These are phyloP conservation scores for Mortierella sp. DNA, from an alignment of 371 early-diverging fungal genomes.

Conservation along the genomic window DNA sequence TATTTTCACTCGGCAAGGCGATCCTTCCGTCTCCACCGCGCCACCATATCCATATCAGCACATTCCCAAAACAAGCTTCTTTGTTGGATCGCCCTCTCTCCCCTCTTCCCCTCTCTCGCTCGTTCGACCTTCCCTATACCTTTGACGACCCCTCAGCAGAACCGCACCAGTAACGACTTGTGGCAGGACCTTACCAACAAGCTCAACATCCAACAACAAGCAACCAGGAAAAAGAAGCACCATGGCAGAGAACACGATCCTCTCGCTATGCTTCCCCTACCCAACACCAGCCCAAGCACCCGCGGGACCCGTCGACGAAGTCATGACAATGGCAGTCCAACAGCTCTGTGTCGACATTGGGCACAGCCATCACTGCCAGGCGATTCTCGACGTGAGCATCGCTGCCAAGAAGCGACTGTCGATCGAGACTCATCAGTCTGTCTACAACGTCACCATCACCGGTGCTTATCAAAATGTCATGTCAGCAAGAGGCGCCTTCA, in stretches of 20 bases:
- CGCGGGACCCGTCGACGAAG: slow-evolving; percentile 40
- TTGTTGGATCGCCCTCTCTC: neutral
- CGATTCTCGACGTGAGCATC: slow-evolving; percentile 43
- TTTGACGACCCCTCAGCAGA: neutral
- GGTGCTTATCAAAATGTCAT: slow-evolving; percentile 59
- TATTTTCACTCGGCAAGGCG: neutral
- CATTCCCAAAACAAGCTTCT: neutral
- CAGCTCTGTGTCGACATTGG: slow-evolving; percentile 42
- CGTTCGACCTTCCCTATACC: neutral
- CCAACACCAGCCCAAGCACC: slow-evolving; percentile 46
- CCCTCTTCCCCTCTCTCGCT: neutral
- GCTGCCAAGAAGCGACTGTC: slow-evolving; percentile 51
- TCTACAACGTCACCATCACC: slow-evolving; percentile 56
- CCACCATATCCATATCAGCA: neutral
- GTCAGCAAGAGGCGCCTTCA: slow-evolving; percentile 47
- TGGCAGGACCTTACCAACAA: neutral
- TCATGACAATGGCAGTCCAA: slow-evolving; percentile 36
- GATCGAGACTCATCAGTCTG: slow-evolving; percentile 56
- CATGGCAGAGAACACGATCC: slow-evolving; percentile 56
- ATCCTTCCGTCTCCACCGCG: slow-evolving; percentile 6
- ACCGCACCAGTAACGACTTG: neutral
- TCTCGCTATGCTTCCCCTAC: slow-evolving; percentile 52
- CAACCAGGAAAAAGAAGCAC: neutral
- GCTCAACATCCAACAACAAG: neutral
- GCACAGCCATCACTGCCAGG: slow-evolving; percentile 45